Base-by-base conservation (phyloP, 2,329 filamentous ascomycete species). In the Exophiala viscosa region DNA sequence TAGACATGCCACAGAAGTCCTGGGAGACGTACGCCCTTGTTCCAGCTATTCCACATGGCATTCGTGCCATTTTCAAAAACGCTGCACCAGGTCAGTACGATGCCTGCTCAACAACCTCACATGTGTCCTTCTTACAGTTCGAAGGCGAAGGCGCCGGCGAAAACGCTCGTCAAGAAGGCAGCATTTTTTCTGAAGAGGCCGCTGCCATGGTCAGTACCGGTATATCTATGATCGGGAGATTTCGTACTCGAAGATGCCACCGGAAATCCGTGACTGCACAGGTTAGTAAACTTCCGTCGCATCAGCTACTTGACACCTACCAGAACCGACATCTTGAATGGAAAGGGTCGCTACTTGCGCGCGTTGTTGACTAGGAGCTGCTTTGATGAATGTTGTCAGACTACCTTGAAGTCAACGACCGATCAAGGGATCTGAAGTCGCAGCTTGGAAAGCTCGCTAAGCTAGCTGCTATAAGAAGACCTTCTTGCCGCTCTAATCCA, bases 111-210 rank as follows among this genome's bases (percentile, higher is more conserved):
- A 9, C 17, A 23, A 45, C 23, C 11, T 9, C 18, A 3, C 35
- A 10, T 10, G 13, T 9, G 33, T 20, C 5, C 18, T 60, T 76
- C 88, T 69, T 83, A 99, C 93, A 99, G 81, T 79, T 97, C 90
- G 70, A 95, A 90, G 60, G 81, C 88, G 70, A 99, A 99, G 63
- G 91, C 92, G 62, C 84, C 81, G 64, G 78, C 82, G 72, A 99
- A 99, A 69, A 99, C 88, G 61, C 84, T 81, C 63, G 83, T 86
- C 66, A 99, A 79, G 83, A 96, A 96, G 71, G 87, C 79, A 66
- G 81, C 86, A 80, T 99, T 99, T 70, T 82, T 85, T 73, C 87
- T 85, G 80, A 97, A 86, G 64, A 97, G 67, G 68, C 83, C 74
- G 79, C 93, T 97, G 74, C 36, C 3, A 18, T 13, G 45, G 34